Base-by-base conservation (phyloP, 352 stramenopile genomes). In the Pythium periplocum region DNA sequence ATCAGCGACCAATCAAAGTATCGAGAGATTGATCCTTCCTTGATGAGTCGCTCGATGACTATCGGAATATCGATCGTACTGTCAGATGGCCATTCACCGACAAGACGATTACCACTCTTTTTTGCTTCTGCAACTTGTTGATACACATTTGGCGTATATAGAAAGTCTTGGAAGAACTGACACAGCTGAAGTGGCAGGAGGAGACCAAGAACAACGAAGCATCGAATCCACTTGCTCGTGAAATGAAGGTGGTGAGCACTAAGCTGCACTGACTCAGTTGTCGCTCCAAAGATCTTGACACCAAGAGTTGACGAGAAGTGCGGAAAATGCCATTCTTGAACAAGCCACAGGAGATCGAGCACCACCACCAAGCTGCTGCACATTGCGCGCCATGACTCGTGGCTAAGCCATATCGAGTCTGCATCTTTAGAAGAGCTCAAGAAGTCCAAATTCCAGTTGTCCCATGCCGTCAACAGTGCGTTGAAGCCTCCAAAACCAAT, bases 241-340 rank as follows among this genome's bases (percentile, higher is more conserved):
- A 83, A 63, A 8, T 53, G 59, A 2, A 78, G 0, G 11, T 39
- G 59, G 26, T 63, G 60, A 26, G 17, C 45, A 17, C 50, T 10
- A 45, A 72, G 46, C 0, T 35, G 37, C 2, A 80, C 30, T 8
- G 55, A 59, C 10, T 83, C 74, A 9, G 55, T 38, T 17, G 66
- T 44, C 4, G 78, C 63, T 3, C 74, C 77, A 62, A 79, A 84
- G 3, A 83, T 55, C 40, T 59, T 65, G 3, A 53, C 53, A 2
- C 68, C 70, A 37, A 68, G 30, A 4, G 58, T 44, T 1, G 70
- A 72, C 4, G 61, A 53, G 60, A 86, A 78, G 8, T 54, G 59
- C n/a, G 77, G 74, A 43, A 86, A 87, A 30, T 70, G 35, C 35
- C 54, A 80, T 41, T 81, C 70, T 40, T 86, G 75, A 6, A 81